phyloP scores from a whole-genome alignment of 1,284 basidiomycete species.

The Leccinum solheimii region DNA sequence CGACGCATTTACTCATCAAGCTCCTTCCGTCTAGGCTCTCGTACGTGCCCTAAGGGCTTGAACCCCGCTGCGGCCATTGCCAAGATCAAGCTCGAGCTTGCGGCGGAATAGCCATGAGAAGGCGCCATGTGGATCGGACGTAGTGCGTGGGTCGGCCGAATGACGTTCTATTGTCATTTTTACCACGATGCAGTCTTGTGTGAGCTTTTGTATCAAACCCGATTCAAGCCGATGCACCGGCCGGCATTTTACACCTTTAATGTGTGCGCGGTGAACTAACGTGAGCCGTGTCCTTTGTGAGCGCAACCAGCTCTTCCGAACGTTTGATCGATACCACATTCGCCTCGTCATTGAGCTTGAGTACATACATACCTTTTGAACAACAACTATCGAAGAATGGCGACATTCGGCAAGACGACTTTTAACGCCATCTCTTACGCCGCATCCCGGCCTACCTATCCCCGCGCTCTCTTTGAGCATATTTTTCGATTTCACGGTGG shows the following conservation, averaged over 20 bases:
- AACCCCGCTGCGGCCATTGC: conserved; percentile 89
- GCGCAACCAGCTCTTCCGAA: neutral
- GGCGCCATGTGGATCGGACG: neutral
- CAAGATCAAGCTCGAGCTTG: conserved; percentile 88
- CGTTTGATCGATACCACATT: neutral
- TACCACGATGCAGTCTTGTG: conserved; percentile 2
- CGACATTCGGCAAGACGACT: conserved; percentile 63
- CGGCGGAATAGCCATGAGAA: conserved; percentile 54
- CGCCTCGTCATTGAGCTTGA: neutral
- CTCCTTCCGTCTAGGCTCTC: conserved; percentile 53
- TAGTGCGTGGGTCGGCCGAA: conserved; percentile 10
- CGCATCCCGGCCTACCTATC: conserved; percentile 67
- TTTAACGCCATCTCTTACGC: conserved; percentile 70
- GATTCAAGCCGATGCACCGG: conserved; percentile 6
- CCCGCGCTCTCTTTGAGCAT: conserved; percentile 58
- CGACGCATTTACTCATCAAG: neutral
- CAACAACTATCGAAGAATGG: conserved; percentile 44
- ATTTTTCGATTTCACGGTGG: conserved; percentile 59
- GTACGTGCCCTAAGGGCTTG: conserved; percentile 95
- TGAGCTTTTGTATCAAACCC: neutral
- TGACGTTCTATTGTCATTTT: conserved; percentile 4
- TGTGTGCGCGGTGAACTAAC: neutral
- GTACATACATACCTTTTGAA: neutral
- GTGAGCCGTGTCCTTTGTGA: neutral
- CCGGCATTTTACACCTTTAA: neutral